phyloP scores from a whole-genome alignment of 176 grass and related monocot species.

The Triticum monococcum region DNA sequence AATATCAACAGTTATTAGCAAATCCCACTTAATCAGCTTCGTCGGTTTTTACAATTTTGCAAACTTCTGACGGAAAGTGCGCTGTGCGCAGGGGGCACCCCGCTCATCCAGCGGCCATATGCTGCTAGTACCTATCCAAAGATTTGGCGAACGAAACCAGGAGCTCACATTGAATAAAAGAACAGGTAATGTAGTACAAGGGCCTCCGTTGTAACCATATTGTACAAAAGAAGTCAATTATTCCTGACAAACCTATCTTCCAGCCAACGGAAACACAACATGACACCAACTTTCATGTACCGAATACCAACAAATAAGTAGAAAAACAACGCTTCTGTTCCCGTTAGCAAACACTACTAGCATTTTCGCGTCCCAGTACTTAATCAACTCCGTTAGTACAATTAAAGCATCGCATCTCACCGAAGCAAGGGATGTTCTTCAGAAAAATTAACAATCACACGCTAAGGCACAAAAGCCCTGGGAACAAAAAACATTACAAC shows the following conservation, averaged over 20 bases:
- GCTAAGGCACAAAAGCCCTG: slow-evolving; percentile 16
- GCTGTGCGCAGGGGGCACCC: too few relatives aligned
- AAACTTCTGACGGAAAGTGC: too few relatives aligned
- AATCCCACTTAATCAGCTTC: too few relatives aligned
- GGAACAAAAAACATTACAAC: slow-evolving; percentile 42
- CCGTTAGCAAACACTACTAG: slow-evolving; percentile 26
- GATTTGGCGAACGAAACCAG: not conserved
- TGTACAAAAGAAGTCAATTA: not conserved
- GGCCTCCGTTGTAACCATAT: not conserved
- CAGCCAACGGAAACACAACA: not conserved
- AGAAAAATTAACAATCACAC: slow-evolving; percentile 32
- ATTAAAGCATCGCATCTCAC: slow-evolving; percentile 40
- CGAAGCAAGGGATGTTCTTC: slow-evolving; percentile 25
- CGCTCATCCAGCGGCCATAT: too few relatives aligned
- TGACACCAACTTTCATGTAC: not conserved
- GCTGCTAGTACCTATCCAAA: too few relatives aligned
- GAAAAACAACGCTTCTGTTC: not conserved
- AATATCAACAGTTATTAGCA: too few relatives aligned
- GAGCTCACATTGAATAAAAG: not conserved
- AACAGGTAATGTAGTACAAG: not conserved
- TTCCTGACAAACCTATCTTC: not conserved
- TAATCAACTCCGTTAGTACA: slow-evolving; percentile 43
- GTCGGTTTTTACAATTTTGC: too few relatives aligned
- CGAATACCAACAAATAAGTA: not conserved
- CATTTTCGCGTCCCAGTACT: slow-evolving; percentile 27